Percentiles rank a stretch among this genome's conserved stretches.
Evolutionary conservation across 1,284 basidiomycete species (phyloP).

Genomic region (Irpex sp.): DNA sequence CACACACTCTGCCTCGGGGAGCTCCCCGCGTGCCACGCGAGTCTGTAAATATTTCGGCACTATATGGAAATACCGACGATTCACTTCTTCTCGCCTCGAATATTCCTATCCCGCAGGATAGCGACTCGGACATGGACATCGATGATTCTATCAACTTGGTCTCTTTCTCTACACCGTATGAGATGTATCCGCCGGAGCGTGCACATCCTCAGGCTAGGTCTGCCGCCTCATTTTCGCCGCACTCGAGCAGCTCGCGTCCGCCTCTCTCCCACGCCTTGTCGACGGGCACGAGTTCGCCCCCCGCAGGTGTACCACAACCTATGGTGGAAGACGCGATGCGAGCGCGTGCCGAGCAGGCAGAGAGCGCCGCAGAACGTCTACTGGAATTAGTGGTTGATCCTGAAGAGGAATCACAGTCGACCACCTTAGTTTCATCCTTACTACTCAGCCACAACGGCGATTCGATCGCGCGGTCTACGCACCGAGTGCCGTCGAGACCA

Average conservation of each 20-base stretch:
- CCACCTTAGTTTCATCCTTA: conserved; percentile 54
- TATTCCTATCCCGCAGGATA: conserved; percentile 70
- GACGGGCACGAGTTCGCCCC: conserved; percentile 32
- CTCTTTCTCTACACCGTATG: conserved; percentile 69
- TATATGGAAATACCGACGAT: conserved; percentile 43
- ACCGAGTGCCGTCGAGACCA: conserved; percentile 25
- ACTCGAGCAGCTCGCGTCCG: conserved; percentile 48
- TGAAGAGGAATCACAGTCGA: conserved; percentile 48
- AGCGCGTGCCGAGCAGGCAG: conserved; percentile 83
- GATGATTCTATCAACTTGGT: conserved; percentile 57
- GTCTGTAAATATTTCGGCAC: conserved; percentile 29
- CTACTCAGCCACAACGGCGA: conserved; percentile 35
- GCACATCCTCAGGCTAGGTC: conserved; percentile 24
- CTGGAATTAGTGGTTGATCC: conserved; percentile 78
- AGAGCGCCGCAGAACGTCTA: conserved; percentile 80
- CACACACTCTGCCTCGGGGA: conserved; percentile 31
- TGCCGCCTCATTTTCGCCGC: conserved; percentile 46
- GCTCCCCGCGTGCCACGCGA: conserved; percentile 29
- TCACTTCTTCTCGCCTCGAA: conserved; percentile 66
- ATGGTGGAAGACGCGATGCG: conserved; percentile 80
- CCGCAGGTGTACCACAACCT: conserved; percentile 38
- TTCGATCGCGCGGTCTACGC: conserved; percentile 35
- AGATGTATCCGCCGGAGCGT: conserved; percentile 37
- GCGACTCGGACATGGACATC: conserved; percentile 56
- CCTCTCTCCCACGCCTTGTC: conserved; percentile 55